Evolutionary conservation across 495 filamentous ascomycete genomes (phyloP).

Genomic region (Penicillium verhagenii): DNA sequence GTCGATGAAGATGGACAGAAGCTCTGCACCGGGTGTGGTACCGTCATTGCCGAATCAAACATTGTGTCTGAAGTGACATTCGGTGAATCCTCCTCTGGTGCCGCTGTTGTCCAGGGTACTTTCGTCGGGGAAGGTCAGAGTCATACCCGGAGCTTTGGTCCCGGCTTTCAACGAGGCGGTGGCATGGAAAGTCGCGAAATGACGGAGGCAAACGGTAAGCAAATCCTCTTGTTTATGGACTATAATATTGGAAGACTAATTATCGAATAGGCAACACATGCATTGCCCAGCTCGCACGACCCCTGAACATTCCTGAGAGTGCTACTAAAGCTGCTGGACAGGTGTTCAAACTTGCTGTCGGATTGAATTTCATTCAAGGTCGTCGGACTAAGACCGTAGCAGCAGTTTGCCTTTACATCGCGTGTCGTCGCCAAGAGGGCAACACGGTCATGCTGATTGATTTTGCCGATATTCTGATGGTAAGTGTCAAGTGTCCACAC

Average conservation of each 20-base stretch:
- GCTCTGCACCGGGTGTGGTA: slow-evolving; percentile 81
- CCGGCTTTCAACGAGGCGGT: slow-evolving; percentile 54
- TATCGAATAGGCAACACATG: slow-evolving; percentile 37
- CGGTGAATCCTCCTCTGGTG: slow-evolving; percentile 77
- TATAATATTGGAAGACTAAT: background rate
- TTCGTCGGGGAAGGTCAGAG: slow-evolving; percentile 81
- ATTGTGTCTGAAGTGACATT: slow-evolving; percentile 91
- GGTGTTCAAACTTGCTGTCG: slow-evolving; percentile 74
- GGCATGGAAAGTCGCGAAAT: slow-evolving; percentile 66
- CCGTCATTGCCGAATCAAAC: slow-evolving; percentile 73
- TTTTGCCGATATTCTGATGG: slow-evolving; percentile 76
- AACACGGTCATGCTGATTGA: slow-evolving; percentile 85
- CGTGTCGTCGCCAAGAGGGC: slow-evolving; percentile 65
- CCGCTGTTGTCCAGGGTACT: slow-evolving; percentile 86
- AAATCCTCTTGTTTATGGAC: background rate
- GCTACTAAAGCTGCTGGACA: slow-evolving; percentile 62
- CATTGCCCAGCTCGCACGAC: slow-evolving; percentile 49
- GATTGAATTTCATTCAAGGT: slow-evolving; percentile 80
- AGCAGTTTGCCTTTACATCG: slow-evolving; percentile 83
- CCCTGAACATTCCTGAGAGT: slow-evolving; percentile 55
- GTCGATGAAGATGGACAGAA: slow-evolving; percentile 54
- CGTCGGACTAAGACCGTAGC: slow-evolving; percentile 80
- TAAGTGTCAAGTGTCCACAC: background rate
- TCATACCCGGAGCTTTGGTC: slow-evolving; percentile 60
- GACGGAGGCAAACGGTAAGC: slow-evolving; percentile 59